A percentile compares a stretch with the other conserved stretches of the same genome.
phyloP scores from a whole-genome alignment of 2,329 filamentous ascomycete species.

The Calonectria ilicicola region DNA sequence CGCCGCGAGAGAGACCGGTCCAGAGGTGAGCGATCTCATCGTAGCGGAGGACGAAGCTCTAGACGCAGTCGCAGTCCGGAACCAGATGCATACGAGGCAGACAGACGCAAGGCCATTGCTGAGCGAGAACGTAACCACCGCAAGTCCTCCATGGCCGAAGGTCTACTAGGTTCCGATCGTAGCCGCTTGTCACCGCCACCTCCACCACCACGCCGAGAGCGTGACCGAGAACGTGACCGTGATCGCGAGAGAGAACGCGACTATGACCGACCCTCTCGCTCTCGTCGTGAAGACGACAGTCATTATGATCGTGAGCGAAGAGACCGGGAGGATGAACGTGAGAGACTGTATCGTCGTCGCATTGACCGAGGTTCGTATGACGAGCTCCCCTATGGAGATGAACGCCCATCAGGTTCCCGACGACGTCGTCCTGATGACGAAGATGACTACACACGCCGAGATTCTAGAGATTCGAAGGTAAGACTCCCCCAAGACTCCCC shows the following conservation, averaged over 20 bases:
- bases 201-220: slow-evolving; percentile 54
- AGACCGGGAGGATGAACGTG: slow-evolving; percentile 90
- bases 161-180: slow-evolving; percentile 65
- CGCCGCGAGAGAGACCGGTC: slow-evolving; percentile 72
- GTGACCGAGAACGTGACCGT: slow-evolving; percentile 56
- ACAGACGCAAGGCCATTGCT: slow-evolving; percentile 91
- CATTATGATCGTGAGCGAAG: slow-evolving; percentile 89
- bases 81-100: slow-evolving; percentile 92
- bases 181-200: slow-evolving; percentile 57
- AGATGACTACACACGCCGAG: slow-evolving; percentile 73
- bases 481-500: slow-evolving; percentile 22
- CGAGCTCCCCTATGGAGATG: slow-evolving; percentile 91
- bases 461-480: slow-evolving; percentile 77
- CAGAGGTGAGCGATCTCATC: slow-evolving; percentile 73
- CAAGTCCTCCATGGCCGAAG: slow-evolving; percentile 79
- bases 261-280: slow-evolving; percentile 63
- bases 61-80: slow-evolving; percentile 90
- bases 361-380: slow-evolving; percentile 81
- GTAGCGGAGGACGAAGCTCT: slow-evolving; percentile 65
- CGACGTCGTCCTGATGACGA: slow-evolving; percentile 85
- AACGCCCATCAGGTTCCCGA: slow-evolving; percentile 73
- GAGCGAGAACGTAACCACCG: slow-evolving; percentile 95
- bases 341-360: slow-evolving; percentile 87
- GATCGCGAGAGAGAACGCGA: slow-evolving; percentile 57
- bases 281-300: slow-evolving; percentile 72